Conservation (phyloP, 164 flowering plant genomes). For the Vitis labrusca region DNA sequence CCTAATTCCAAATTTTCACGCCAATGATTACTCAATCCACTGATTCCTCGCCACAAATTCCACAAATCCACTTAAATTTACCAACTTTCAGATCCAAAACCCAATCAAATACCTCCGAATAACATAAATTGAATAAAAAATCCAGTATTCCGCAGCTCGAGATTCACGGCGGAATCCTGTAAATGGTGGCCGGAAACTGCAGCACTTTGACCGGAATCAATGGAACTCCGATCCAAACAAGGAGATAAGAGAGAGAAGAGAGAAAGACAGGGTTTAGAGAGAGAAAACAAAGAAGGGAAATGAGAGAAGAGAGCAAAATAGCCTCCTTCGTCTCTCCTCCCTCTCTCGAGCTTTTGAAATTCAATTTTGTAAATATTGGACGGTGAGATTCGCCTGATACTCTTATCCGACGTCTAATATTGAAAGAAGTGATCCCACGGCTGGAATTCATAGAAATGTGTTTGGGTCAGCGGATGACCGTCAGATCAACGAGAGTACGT, state of each 20-base stretch:
- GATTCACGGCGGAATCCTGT: conserved; percentile 8
- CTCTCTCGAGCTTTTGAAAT: conserved; percentile 69
- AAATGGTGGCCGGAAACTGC: background rate
- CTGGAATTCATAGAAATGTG: conserved; percentile 40
- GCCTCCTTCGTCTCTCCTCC: conserved; percentile 37
- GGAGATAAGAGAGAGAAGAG: background rate
- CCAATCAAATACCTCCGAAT: conserved; percentile 1
- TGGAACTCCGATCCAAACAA: background rate
- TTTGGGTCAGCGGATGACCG: conserved; percentile 21
- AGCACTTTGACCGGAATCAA: background rate
- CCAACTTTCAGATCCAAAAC: conserved; percentile 25
- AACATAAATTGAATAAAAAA: conserved; percentile 1
- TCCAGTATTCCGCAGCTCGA: conserved; percentile 16
- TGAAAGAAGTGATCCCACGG: conserved; percentile 27
- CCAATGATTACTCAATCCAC: conserved; percentile 10
- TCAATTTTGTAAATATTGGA: conserved; percentile 46
- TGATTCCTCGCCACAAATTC: conserved; percentile 18
- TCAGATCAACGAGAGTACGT: conserved; percentile 22
- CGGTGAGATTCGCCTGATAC: conserved; percentile 34
- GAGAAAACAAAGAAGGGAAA: background rate
- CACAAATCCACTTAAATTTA: conserved; percentile 24
- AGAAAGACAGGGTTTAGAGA: conserved; percentile 10
- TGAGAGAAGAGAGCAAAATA: conserved; percentile 8
- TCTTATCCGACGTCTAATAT: conserved; percentile 34
- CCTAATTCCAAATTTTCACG: conserved; percentile 10